These are phyloP conservation scores for Pseudogymnoascus verrucosus DNA, from an alignment of 2,329 filamentous ascomycete genomes.

Conservation along the genomic window DNA sequence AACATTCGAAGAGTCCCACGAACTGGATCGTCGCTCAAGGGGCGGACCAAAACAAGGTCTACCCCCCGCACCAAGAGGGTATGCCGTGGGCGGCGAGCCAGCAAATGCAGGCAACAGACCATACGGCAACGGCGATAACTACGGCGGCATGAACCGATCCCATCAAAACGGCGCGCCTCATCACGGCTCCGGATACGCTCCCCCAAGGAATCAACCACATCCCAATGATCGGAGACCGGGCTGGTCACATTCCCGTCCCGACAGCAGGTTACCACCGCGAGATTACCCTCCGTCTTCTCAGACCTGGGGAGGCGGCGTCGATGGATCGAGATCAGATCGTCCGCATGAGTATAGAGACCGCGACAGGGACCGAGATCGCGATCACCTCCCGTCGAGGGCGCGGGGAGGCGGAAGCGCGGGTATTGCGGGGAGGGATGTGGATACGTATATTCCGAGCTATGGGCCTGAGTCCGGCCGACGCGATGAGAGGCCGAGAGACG, in stretches of 20 bases:
- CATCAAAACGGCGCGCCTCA: constrained; percentile 25
- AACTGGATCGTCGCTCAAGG: constrained; percentile 87
- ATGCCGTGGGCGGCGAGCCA: constrained; percentile 70
- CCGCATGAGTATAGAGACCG: constrained; percentile 35
- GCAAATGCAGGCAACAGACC: constrained; percentile 18
- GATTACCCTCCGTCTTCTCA: constrained; percentile 12
- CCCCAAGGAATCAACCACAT: constrained; percentile 14
- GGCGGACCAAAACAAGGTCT: constrained; percentile 76
- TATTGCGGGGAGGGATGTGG: constrained; percentile 29
- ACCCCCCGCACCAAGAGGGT: constrained; percentile 85
- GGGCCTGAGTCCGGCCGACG: constrained; percentile 28
- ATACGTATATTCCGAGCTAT: constrained; percentile 45
- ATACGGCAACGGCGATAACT: constrained; percentile 19
- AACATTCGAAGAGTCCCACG: constrained; percentile 86
- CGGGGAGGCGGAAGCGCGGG: constrained; percentile 16
- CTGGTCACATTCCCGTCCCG: constrained; percentile 24
- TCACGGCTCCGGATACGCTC: constrained; percentile 14
- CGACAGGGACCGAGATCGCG: constrained; percentile 28
- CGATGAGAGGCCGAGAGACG: constrained; percentile 28
- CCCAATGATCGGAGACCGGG: constrained; percentile 27
- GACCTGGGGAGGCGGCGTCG: constrained; percentile 11
- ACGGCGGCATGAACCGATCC: constrained; percentile 20
- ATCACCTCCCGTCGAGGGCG: constrained; percentile 19
- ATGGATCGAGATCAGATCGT: constrained; percentile 26
- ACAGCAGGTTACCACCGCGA: constrained; percentile 25